These are phyloP conservation scores for Phytopythium sindhum DNA, from an alignment of 352 stramenopile genomes.

Conservation along the genomic window DNA sequence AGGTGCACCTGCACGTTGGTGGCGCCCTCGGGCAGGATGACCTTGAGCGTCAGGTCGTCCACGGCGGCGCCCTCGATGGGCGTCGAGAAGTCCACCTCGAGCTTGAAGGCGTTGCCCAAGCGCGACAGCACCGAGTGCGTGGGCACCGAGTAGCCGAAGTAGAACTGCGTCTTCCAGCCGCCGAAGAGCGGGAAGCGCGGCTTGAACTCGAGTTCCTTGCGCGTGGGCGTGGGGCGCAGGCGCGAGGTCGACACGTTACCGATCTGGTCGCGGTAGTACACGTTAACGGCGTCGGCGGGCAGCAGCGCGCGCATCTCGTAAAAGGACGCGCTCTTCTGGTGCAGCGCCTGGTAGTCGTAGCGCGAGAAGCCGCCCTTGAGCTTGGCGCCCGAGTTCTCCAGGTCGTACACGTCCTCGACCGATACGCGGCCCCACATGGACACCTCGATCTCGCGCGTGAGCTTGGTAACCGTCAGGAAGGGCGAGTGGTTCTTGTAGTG, in stretches of 20 bases:
- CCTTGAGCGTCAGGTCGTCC: conserved; percentile 84
- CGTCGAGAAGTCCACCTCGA: conserved; percentile 85
- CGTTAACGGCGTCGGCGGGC: conserved; percentile 75
- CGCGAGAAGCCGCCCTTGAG: conserved; percentile 86
- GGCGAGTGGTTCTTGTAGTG: conserved; percentile 88
- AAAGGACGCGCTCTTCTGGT: conserved; percentile 72
- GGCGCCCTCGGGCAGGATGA: conserved; percentile 82
- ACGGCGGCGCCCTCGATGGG: conserved; percentile 72
- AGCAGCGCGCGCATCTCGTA: conserved; percentile 64
- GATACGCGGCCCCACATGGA: conserved; percentile 89
- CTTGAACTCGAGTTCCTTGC: conserved; percentile 77
- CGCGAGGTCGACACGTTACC: conserved; percentile 87
- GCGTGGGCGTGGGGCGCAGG: conserved; percentile 42
- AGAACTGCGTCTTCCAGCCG: conserved; percentile 89
- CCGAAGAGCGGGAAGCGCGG: conserved; percentile 87
- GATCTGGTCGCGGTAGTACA: conserved; percentile 92
- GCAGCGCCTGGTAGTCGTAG: conserved; percentile 75
- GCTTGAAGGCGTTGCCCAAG: conserved; percentile 67
- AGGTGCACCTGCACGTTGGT: conserved; percentile 78
- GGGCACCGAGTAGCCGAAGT: conserved; percentile 85
- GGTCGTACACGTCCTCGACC: conserved; percentile 86
- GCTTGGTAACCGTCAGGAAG: conserved; percentile 82
- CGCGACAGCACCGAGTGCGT: conserved; percentile 76
- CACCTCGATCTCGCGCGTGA: conserved; percentile 87
- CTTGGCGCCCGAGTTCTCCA: conserved; percentile 81